Base-by-base conservation (phyloP, 202 grass and related monocot species). In the Brachypodium distachyon region DNA sequence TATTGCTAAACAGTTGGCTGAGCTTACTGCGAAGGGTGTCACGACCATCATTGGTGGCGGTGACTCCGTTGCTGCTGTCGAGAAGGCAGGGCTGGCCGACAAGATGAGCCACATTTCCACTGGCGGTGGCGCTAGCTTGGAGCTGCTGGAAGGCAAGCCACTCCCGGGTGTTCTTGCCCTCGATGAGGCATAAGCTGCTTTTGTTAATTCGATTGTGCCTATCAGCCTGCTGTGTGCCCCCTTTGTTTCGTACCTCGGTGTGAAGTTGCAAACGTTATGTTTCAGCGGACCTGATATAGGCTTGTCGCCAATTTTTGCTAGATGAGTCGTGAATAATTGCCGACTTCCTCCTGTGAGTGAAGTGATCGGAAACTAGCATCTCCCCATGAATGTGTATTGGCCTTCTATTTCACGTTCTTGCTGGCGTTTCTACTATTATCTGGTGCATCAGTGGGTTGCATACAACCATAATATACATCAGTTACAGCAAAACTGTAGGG, bases 61-160 rank as follows among this genome's bases (percentile, higher is more conserved):
- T 31, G 94, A 97, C 53, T 97, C 91, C 0, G 91, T 97, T 28
- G 91, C 91, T 67, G 94, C 94, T 27, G 94, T 97, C 6, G 94
- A 97, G 87, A 97, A 97, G 72, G 88, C 81, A 42, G 94, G 92
- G 34, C 53, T 96, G 13, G 89, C 92, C 0, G 84, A 89, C 81
- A 96, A 96, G 66, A 96, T 96, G 92, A 96, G 89, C 87, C 92
- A 96, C 86, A 96, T 96, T 68, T 96, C 91, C 0, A 97, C 94
- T 0, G 94, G 94, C 0, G 94, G 94, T 53, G 91, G 94, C 19
- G 94, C 94, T 1, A 97, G 94, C 69, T 85, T 97, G 42, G 94
- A 97, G 76, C 68, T 94, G 63, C 74, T 97, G 43, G 94, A 97
- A 83, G 94, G 94, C 55, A 97, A 97, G 89, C 16, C 84, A 13